Percentiles rank a stretch among this genome's conserved stretches.
Evolutionary conservation across 2,329 filamentous ascomycete species (phyloP).

Genomic region (Magnaporthiopsis poae): DNA sequence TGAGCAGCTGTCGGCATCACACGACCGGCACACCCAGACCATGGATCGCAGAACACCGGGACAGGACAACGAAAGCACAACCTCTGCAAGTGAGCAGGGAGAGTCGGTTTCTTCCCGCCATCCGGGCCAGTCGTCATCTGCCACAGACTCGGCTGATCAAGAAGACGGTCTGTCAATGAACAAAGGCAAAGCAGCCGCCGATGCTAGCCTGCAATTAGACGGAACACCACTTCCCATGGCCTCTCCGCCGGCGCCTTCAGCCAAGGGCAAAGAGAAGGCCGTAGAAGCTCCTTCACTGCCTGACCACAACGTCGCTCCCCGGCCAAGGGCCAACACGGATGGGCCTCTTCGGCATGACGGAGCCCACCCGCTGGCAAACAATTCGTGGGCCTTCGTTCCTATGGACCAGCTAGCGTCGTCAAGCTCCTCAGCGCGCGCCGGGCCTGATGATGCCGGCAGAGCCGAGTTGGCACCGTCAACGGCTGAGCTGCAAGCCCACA

Average conservation of each 20-base stretch:
- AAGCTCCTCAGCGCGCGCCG: not conserved
- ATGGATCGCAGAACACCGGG: not conserved
- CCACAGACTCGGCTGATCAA: not conserved
- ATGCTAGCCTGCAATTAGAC: not conserved
- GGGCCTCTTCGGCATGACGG: constrained; percentile 36
- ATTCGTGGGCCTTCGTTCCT: constrained; percentile 48
- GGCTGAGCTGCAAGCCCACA: not conserved
- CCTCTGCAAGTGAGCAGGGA: not conserved
- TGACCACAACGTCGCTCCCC: constrained; percentile 11
- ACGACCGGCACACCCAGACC: not conserved
- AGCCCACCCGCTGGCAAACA: constrained; percentile 46
- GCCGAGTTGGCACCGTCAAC: not conserved
- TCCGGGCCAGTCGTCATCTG: constrained; percentile 1
- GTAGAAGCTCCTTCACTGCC: constrained; percentile 1
- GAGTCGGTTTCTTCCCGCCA: not conserved
- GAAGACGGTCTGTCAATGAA: constrained; percentile 11
- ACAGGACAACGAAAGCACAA: not conserved
- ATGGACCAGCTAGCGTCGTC: constrained; percentile 21
- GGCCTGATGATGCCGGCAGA: not conserved
- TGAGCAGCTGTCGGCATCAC: not conserved
- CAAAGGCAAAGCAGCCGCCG: constrained; percentile 14
- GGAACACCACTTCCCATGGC: not conserved
- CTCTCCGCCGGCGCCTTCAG: too few relatives aligned
- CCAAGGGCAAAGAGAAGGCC: not conserved
- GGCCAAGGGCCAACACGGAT: constrained; percentile 48